A percentile compares a stretch with the other conserved stretches of the same genome.
phyloP scores from a whole-genome alignment of 345 rosid species.

The Lepidium didymum region DNA sequence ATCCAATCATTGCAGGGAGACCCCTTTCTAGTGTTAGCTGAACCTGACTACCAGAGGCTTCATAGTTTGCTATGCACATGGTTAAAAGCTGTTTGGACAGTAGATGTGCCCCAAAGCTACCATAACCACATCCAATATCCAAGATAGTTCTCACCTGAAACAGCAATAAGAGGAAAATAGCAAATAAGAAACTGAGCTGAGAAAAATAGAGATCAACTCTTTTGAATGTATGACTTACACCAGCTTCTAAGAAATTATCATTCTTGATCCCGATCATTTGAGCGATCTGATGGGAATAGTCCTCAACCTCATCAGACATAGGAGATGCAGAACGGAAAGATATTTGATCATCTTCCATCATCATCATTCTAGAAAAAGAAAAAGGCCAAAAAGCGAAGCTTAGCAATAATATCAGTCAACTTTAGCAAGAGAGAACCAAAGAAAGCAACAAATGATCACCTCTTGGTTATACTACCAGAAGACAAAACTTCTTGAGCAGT shows the following conservation, averaged over 20 bases:
- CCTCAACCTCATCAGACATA: conserved; percentile 93
- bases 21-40: conserved; percentile 98
- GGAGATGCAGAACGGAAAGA: conserved; percentile 85
- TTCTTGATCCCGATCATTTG: conserved; percentile 91
- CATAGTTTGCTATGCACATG: conserved; percentile 93
- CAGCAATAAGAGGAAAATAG: neutral
- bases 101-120: conserved; percentile 99
- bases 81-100: conserved; percentile 71
- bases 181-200: neutral
- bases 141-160: conserved; percentile 88
- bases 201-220: neutral
- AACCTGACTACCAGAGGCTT: conserved; percentile 95
- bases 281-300: conserved; percentile 96
- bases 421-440: conserved; percentile 10
- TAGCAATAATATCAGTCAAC: neutral
- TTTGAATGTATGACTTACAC: conserved; percentile 48
- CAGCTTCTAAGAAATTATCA: conserved; percentile 75
- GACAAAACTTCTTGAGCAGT: conserved; percentile 90
- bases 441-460: conserved; percentile 39
- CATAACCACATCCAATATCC: conserved; percentile 99
- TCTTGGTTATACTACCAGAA: conserved; percentile 92
- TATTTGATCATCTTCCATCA: conserved; percentile 91
- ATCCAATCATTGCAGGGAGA: conserved; percentile 93
- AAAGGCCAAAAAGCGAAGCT: neutral
- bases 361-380: conserved; percentile 70